Base-by-base conservation (phyloP, 2,329 filamentous ascomycete species). In the Colletotrichum theobromicola region DNA sequence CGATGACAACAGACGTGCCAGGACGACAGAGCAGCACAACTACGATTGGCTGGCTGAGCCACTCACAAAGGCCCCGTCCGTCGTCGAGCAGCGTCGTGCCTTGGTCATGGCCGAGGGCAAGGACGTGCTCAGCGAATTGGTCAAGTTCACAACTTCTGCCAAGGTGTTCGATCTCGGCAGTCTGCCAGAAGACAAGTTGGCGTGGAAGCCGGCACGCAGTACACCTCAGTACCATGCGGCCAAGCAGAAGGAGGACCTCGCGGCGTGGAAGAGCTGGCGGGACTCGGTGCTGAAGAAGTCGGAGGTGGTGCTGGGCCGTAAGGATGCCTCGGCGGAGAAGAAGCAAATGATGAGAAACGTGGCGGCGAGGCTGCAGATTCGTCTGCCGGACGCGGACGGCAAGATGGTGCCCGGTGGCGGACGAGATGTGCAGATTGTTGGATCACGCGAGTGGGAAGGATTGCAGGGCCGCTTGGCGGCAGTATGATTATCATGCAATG, bases 191-290 rank as follows among this genome's bases (percentile, higher is more conserved):
- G 90, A 94, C 79, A 90, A 88, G 80, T 85, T 92, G 53, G 89
- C 89, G 12, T 95, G 93, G 93, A 88, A 90, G 76, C 93, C 93
- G 26, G 90, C 90, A 26, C 90, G 85, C 79, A 87, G 86, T 50
- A 94, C 91, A 60, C 90, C 92, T 5, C 89, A 91, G 80, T 94
- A 92, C 83, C 90, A 93, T 75, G 91, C 92, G 12, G 92, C 92
- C 21, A 89, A 87, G 81, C 90, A 93, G 81, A 88, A 87, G 72
- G 93, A 94, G 82, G 90, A 94, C 76, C 93, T 90, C 79, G 91
- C 89, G 28, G 85, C 87, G 2, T 93, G 91, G 91, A 87, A 86
- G 78, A 83, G 84, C 74, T 93, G 91, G 91, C 87, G 89, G 78
- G 84, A 87, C 28, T 85, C 87, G 8, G 88, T 93, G 37, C 79